Evolutionary conservation across 768 basidiomycete genomes (phyloP).

Genomic region (Calocybe cyanea): DNA sequence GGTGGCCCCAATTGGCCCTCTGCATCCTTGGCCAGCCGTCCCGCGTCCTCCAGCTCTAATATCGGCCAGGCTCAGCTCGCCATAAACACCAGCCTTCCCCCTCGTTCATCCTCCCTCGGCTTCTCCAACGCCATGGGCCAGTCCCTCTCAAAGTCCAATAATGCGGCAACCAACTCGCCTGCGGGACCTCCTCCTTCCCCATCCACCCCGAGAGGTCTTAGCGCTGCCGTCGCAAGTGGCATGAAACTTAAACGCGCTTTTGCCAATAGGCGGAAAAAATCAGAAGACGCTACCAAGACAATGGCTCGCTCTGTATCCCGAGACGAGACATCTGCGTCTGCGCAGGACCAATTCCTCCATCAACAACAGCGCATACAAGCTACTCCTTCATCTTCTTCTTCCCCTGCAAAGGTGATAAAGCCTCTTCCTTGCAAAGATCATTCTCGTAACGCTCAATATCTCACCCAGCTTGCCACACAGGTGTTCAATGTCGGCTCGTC

Average conservation of each 20-base stretch:
- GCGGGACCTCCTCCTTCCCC: constrained; percentile 18
- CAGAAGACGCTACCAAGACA: constrained; percentile 37
- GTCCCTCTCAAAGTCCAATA: constrained; percentile 24
- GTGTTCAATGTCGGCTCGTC: constrained; percentile 29
- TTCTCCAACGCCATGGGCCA: constrained; percentile 34
- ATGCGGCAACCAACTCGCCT: constrained; percentile 15
- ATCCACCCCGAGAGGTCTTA: constrained; percentile 28
- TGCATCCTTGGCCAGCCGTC: constrained; percentile 33
- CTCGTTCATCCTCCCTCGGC: constrained; percentile 17
- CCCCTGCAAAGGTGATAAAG: constrained; percentile 20
- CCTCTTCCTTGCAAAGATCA: background rate
- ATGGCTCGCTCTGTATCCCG: constrained; percentile 13
- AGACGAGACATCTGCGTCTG: background rate
- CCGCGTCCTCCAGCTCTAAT: constrained; percentile 32
- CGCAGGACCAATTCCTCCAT: background rate
- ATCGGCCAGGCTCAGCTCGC: constrained; percentile 21
- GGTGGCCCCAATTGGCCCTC: constrained; percentile 29
- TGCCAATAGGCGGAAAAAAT: constrained; percentile 52
- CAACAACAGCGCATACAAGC: constrained; percentile 18
- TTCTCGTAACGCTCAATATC: constrained; percentile 26
- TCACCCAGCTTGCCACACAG: constrained; percentile 43
- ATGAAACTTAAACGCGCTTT: constrained; percentile 57
- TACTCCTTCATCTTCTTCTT: constrained; percentile 21
- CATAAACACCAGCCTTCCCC: constrained; percentile 13
- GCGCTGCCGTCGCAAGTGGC: constrained; percentile 40